phyloP scores from a whole-genome alignment of 352 stramenopile genomes.

The Phytophthora hibernalis region DNA sequence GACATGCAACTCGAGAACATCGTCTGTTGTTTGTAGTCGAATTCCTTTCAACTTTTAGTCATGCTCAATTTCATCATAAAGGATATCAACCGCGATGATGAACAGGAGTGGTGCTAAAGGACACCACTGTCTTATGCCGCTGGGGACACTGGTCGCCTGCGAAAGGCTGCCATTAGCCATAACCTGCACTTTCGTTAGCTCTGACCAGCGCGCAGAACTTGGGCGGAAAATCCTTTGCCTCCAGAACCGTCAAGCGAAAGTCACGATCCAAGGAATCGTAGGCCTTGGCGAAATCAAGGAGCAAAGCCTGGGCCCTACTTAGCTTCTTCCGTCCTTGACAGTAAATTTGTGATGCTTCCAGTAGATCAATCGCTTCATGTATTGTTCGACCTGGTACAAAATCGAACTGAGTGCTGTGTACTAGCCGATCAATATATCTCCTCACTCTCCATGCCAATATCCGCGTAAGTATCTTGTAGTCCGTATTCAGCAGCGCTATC shows the following conservation, averaged over 20 bases:
- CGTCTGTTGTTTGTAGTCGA: not conserved
- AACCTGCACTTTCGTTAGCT: conserved; percentile 5
- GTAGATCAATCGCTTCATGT: conserved; percentile 8
- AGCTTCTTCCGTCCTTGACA: not conserved
- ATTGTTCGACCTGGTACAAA: conserved; percentile 8
- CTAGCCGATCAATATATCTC: not conserved
- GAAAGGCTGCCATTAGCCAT: conserved; percentile 8
- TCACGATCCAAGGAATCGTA: conserved; percentile 16
- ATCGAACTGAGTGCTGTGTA: not conserved
- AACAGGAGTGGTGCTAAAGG: conserved; percentile 1
- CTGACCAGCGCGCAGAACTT: not conserved
- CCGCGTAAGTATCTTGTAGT: conserved; percentile 14
- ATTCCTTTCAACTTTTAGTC: not conserved
- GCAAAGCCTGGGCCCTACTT: not conserved
- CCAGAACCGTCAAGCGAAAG: conserved; percentile 8
- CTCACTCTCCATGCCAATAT: conserved; percentile 9
- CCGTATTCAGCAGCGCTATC: conserved; percentile 3
- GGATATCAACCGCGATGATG: not conserved
- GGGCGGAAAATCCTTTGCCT: not conserved
- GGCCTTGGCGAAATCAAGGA: conserved; percentile 16
- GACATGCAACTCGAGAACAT: not conserved
- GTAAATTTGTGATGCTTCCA: not conserved
- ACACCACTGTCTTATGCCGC: conserved; percentile 13
- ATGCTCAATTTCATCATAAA: not conserved
- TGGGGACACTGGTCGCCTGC: not conserved